Base-by-base conservation (phyloP, 2,329 filamentous ascomycete genomes). In the Shiraia sp. region DNA sequence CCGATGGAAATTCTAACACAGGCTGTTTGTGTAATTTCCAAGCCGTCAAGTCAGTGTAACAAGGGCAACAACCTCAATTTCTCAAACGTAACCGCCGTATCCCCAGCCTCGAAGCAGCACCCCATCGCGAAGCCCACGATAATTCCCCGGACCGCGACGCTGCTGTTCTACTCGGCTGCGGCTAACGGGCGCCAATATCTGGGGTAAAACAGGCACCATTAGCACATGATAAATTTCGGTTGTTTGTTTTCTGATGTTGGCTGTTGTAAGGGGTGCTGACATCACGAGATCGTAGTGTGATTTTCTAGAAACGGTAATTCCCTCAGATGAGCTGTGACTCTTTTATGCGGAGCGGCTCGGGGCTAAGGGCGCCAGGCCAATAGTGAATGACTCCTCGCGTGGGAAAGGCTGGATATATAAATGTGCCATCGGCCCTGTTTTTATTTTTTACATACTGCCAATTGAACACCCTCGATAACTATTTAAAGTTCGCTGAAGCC, bases 211-310 rank as follows among this genome's bases (percentile, higher is more conserved):
- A 5, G 19, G 19, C 19, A n/a, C n/a, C n/a, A n/a, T n/a, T 22
- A 5, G 19, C 19, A 22, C 19, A 22, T 22, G 19, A 22, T n/a
- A 22, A 22, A 5, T 22, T 8, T 22, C 19, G 19, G 19, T 22
- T 22, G 19, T 22, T n/a, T n/a, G n/a, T 29, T 29, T 14, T 13
- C 13, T 14, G 27, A 14, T 4, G 8, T 13, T n/a, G 27, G 29
- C 12, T 9, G 15, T 10, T 31, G 29, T 31, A n/a, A n/a, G n/a
- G 13, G 10, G 12, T 15, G 14, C 30, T 48, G 28, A 43, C 33
- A 36, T 50, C 40, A 45, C 47, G 27, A 47, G 40, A 47, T 33
- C 44, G 44, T 50, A 42, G 44, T 37, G 36, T 50, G 44, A 47
- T 42, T 41, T 13, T 36, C 45, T 36, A 8, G 45, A 48, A 48